Evolutionary conservation across 345 rosid genomes (phyloP).

Genomic region (Salix caprea): DNA sequence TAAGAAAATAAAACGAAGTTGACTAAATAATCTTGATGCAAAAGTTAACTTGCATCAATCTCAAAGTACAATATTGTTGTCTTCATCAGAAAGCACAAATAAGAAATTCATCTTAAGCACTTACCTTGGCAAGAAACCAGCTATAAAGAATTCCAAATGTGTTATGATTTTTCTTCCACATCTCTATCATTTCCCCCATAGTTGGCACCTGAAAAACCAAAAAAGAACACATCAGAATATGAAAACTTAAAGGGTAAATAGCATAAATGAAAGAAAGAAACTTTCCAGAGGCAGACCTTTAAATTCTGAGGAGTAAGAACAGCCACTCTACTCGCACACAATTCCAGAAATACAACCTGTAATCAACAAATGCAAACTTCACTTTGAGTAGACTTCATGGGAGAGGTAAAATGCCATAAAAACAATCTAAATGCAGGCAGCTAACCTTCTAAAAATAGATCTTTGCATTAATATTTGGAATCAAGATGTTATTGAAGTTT

Average conservation of each 20-base stretch:
- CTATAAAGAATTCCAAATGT: conserved; percentile 81
- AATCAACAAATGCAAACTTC: not conserved
- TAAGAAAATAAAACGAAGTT: conserved; percentile 2
- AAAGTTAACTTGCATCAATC: not conserved
- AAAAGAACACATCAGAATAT: conserved; percentile 8
- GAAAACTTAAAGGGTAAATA: not conserved
- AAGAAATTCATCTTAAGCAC: not conserved
- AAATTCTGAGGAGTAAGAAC: conserved; percentile 73
- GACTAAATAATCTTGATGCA: not conserved
- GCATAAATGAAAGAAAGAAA: conserved; percentile 1
- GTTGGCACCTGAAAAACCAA: conserved; percentile 70
- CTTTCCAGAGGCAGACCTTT: conserved; percentile 45
- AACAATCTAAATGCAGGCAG: conserved; percentile 16
- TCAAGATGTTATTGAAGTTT: conserved; percentile 20
- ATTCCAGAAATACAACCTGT: conserved; percentile 93
- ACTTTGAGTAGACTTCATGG: not conserved
- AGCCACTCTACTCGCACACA: conserved; percentile 78
- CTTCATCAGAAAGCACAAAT: not conserved
- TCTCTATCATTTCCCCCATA: conserved; percentile 78
- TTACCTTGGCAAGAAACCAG: conserved; percentile 97
- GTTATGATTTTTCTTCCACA: conserved; percentile 88
- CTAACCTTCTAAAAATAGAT: conserved; percentile 19
- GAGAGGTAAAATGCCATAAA: not conserved
- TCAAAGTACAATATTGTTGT: not conserved
- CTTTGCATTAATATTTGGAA: conserved; percentile 21